Percentiles rank a stretch among this genome's conserved stretches.
Evolutionary conservation across 805 yeast species (phyloP).

Genomic region (Metschnikowia colocasiae): DNA sequence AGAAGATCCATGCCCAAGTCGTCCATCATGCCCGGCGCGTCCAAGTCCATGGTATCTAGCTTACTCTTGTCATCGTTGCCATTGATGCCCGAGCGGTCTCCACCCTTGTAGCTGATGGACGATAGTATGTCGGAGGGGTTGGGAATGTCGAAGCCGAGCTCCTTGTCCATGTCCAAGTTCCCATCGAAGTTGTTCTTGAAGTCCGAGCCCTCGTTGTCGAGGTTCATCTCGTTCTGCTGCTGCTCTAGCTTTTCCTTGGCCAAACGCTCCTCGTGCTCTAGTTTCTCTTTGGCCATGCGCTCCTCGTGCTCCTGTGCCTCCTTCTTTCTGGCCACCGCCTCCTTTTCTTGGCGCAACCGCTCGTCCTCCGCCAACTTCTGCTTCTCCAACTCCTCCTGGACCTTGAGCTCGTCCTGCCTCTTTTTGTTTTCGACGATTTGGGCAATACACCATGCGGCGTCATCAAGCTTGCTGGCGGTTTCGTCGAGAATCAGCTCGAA

Average conservation of each 20-base stretch:
- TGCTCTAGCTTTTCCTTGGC: conserved; percentile 19
- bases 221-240: conserved; percentile 17
- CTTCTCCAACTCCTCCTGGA: conserved; percentile 34
- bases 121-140: conserved; percentile 33
- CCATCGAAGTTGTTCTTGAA: conserved; percentile 21
- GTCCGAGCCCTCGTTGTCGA: conserved; percentile 14
- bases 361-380: conserved; percentile 31
- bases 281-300: conserved; percentile 17
- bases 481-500: conserved; percentile 44
- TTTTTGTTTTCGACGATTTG: conserved; percentile 41
- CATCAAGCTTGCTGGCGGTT: conserved; percentile 38
- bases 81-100: conserved; percentile 1
- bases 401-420: conserved; percentile 38
- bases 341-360: conserved; percentile 20
- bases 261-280: conserved; percentile 8
- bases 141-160: conserved; percentile 23
- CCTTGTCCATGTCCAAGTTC: conserved; percentile 22
- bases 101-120: conserved; percentile 23
- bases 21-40: conserved; percentile 39
- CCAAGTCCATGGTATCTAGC: conserved; percentile 22
- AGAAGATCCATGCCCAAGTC: conserved; percentile 41
- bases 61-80: conserved; percentile 3
- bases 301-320: conserved; percentile 21
- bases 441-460: conserved; percentile 42
- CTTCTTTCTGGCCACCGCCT: conserved; percentile 19